Base-by-base conservation (phyloP, 1,284 basidiomycete genomes). In the Coniferiporia sulphurascens region DNA sequence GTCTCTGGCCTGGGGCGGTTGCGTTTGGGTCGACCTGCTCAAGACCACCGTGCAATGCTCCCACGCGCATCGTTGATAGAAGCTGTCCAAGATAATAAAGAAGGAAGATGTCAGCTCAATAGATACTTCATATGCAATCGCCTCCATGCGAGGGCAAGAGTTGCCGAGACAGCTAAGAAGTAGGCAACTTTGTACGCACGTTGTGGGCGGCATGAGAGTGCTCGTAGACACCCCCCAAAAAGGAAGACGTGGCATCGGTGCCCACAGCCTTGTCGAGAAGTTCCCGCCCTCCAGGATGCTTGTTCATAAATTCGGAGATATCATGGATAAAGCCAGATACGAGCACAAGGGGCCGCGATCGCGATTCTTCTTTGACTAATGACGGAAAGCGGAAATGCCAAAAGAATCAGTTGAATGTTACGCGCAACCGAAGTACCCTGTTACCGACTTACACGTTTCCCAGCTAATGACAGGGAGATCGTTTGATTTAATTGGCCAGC, bases 311-410 rank as follows among this genome's bases (percentile, higher is more conserved):
- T 8, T 80, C 73, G 5, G 89, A 83, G 27, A 87, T 82, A 68
- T 96, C 93, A 73, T 95, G 92, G 64, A 96, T 89, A 74, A 92
- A 94, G 15, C 93, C 93, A 51, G 87, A 84, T 52, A 95, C 77
- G 55, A 93, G 80, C 46, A 95, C 74, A 62, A 95, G 73, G 4
- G 83, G 76, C 22, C 85, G 79, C 38, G 77, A 76, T 72, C 83
- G 78, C 19, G 90, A 79, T 67, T 89, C 86, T 63, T 82, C 76
- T 71, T 86, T 82, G 75, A 87, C 86, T 89, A 67, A 35, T 59
- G 48, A 56, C 46, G 10, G 13, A 36, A 19, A 19, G 34, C 21
- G 34, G 21, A 9, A 19, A 5, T 17, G 44, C 49, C n/a, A 21
- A 48, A 52, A 41, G 44, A 17, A 17, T 15, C 9, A 41, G 12